Base-by-base conservation (phyloP, 2,329 filamentous ascomycete genomes). In the Nemania sp. region DNA sequence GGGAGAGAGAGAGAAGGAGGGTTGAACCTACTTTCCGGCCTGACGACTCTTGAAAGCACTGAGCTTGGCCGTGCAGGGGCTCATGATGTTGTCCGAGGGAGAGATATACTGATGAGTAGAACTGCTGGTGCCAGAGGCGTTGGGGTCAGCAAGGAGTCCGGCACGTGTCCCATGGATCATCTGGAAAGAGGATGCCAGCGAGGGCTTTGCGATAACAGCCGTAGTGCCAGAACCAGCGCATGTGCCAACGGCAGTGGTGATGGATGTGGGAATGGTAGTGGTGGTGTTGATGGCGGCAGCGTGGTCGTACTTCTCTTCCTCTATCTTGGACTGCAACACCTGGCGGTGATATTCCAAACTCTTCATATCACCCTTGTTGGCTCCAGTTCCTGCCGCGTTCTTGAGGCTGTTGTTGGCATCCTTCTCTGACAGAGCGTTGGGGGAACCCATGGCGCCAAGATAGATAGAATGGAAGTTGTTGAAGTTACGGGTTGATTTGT, bases 31-130 rank as follows among this genome's bases (percentile, higher is more conserved):
- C 89, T 92, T 94, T 78, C 83, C 84, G 64, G 87, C 87, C 71
- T 91, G 88, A 80, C 92, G 92, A 78, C 86, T 90, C 77, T 90
- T 90, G 76, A 93, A 86, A 42, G 89, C 88, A 65, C 83, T 89
- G 70, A 95, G 84, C 83, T 95, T 95, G 75, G 90, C 88, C 17
- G 88, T 90, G 76, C 90, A 92, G 37, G 91, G 91, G 69, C 89
- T 92, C 87, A 92, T 90, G 80, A 96, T 93, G 77, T 87, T 87
- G 76, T 96, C 91, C n/a, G 90, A 93, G 2, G 91, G 91, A 17
- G 90, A 93, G 74, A 93, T 81, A 77, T 93, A 94, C 67, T 83
- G 79, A 69, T 81, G 79, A 47, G 76, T 70, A 53, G 78, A 77
- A 67, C 78, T 72, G 62, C 54, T 46, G 47, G 42, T 21, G 57